Base-by-base conservation (phyloP, 83 land plant species). In the Picea engelmannii region DNA sequence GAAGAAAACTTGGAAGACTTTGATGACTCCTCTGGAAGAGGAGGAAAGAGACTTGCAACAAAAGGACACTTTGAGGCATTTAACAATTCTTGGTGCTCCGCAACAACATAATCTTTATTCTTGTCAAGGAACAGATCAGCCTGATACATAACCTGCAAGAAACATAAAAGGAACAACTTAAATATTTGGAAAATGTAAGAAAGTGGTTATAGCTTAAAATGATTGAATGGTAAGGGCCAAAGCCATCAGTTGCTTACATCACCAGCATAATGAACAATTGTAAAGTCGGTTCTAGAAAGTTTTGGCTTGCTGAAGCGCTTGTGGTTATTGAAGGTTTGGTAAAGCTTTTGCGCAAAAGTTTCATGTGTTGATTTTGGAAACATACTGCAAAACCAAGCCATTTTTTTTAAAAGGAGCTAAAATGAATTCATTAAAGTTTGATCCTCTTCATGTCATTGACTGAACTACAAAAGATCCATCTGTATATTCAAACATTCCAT, bases 291-390 rank as follows among this genome's bases (percentile, higher is more conserved):
- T 35, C 88, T 93, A 49, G 96, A 87, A 84, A 92, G 91, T 86
- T 95, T 95, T 83, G 99, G 96, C 84, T 92, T 97, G 83, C 84
- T 80, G 71, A 97, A 97, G 11, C 99, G 93, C 81, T 92, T 94
- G 85, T 92, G 81, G 81, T 79, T 83, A 79, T 84, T 90, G 74
- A 89, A 97, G 71, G 93, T 93, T 84, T 92, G 93, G 81, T 93
- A 97, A 47, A 97, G 85, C 85, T 95, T 95, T 78, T 95, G 92
- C 23, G 95, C 87, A 90, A 97, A 97, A 6, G 98, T 97, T 84
- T 92, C 99, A 88, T 93, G 93, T 38, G 96, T 97, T 81, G 99
- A 97, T 84, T 85, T 97, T 15, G 99, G 99, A 82, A 97, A 97
- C 99, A 97, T 97, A 68, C 99, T 97, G 96, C 59, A 83, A 71